These are phyloP conservation scores for Biscogniauxia marginata DNA, from an alignment of 2,329 filamentous ascomycete species.

Conservation along the genomic window DNA sequence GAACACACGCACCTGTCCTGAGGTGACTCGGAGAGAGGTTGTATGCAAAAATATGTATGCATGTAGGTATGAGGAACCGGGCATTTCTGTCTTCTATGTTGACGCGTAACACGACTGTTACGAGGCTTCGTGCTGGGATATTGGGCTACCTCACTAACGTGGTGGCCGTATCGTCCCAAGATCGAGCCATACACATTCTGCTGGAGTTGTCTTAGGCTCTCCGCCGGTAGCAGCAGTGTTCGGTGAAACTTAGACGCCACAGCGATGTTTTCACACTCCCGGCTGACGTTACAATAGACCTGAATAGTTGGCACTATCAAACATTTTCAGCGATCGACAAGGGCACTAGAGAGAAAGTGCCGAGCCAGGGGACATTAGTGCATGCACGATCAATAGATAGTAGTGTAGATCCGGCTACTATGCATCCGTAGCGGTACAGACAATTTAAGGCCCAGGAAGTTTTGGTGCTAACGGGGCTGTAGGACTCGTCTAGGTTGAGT, in stretches of 20 bases:
- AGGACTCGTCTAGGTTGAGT: not conserved
- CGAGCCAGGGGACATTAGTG: slow-evolving; percentile 1
- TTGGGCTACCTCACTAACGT: too few species aligned
- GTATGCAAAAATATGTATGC: too few species aligned
- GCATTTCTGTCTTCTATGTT: too few species aligned
- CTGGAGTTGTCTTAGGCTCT: slow-evolving; percentile 3
- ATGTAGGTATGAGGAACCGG: too few species aligned
- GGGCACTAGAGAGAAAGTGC: slow-evolving; percentile 8
- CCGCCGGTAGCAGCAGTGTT: slow-evolving; percentile 4
- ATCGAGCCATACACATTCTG: not conserved
- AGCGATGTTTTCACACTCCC: not conserved
- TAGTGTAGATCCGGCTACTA: not conserved
- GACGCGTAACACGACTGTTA: too few species aligned
- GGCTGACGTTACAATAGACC: not conserved
- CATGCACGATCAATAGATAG: not conserved
- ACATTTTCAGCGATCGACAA: slow-evolving; percentile 4
- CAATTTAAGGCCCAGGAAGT: too few species aligned
- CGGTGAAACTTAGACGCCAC: slow-evolving; percentile 15
- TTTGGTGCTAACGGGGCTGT: not conserved
- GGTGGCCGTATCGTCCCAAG: too few species aligned
- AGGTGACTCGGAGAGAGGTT: too few species aligned
- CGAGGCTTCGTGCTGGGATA: too few species aligned
- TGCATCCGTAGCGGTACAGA: slow-evolving; percentile 5
- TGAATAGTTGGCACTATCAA: slow-evolving; percentile 7
- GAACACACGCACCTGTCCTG: too few species aligned